phyloP scores from a whole-genome alignment of 257 asterid species.

The Solanum pinnatisectum region DNA sequence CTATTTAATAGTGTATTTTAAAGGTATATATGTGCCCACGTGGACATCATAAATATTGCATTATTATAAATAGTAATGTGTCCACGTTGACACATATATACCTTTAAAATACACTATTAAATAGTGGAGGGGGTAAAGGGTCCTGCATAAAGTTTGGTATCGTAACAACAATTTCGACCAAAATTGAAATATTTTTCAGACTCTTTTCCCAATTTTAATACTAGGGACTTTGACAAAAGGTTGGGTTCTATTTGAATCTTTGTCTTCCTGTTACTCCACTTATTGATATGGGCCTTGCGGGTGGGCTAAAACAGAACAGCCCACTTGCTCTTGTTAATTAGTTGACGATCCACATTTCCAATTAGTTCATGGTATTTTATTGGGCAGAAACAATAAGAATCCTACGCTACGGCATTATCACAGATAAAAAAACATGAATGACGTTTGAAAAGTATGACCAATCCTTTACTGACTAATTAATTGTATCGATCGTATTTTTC shows the following conservation, averaged over 20 bases:
- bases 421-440: too few relatives aligned
- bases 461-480: background rate
- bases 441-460: background rate
- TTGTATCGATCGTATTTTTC: background rate
- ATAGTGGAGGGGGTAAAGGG: too few relatives aligned
- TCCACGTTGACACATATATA: too few relatives aligned
- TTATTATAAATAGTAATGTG: too few relatives aligned
- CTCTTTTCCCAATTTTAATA: too few relatives aligned
- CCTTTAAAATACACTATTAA: too few relatives aligned
- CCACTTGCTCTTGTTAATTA: background rate
- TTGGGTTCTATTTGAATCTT: background rate
- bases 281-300: background rate
- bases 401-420: too few relatives aligned
- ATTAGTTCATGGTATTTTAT: background rate
- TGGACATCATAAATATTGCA: too few relatives aligned
- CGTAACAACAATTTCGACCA: rapidly evolving
- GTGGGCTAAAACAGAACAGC: background rate
- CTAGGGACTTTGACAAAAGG: background rate
- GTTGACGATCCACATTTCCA: background rate
- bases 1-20: too few relatives aligned
- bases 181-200: rapidly evolving
- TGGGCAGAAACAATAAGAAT: background rate
- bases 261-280: background rate
- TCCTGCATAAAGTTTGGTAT: too few relatives aligned
- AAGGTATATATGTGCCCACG: too few relatives aligned